A percentile compares a stretch with the other conserved stretches of the same genome.
These are phyloP conservation scores for Cladosporium velox DNA, from an alignment of 2,329 filamentous ascomycete species.

Conservation along the genomic window DNA sequence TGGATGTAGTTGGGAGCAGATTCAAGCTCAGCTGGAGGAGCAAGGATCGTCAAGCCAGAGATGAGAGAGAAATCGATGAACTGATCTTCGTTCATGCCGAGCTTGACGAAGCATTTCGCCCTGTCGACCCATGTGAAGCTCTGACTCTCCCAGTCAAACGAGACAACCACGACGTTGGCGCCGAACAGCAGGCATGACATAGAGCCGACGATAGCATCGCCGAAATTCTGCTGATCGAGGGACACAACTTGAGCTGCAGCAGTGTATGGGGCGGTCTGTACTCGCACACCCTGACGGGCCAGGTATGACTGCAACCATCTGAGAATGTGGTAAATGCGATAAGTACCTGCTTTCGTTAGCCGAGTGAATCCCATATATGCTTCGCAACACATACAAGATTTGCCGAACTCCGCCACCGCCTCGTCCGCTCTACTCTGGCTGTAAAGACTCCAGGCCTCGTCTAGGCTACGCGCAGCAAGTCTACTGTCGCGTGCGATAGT, in stretches of 20 bases:
- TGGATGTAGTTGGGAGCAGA: constrained; percentile 57
- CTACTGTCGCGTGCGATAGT: constrained; percentile 31
- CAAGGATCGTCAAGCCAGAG: constrained; percentile 73
- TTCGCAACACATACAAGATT: constrained; percentile 61
- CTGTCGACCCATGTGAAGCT: constrained; percentile 63
- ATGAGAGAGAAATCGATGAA: constrained; percentile 85
- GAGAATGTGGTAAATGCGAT: constrained; percentile 70
- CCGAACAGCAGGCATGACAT: constrained; percentile 85
- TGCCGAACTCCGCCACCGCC: constrained; percentile 84
- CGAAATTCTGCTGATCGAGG: constrained; percentile 67
- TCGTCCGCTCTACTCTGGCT: constrained; percentile 75
- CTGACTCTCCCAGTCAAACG: constrained; percentile 68
- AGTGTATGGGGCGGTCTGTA: constrained; percentile 82
- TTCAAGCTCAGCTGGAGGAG: constrained; percentile 59
- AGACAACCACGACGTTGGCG: constrained; percentile 71
- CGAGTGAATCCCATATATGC: background rate
- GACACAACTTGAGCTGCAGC: constrained; percentile 75
- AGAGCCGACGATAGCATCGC: constrained; percentile 77
- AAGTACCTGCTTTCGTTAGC: constrained; percentile 59
- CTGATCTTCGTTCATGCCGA: constrained; percentile 67
- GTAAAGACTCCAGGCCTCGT: constrained; percentile 83
- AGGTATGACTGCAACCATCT: constrained; percentile 76
- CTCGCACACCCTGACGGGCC: constrained; percentile 67
- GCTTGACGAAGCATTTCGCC: constrained; percentile 60
- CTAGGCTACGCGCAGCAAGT: constrained; percentile 32